A percentile compares a stretch with the other conserved stretches of the same genome.
Conservation (phyloP, 2,329 filamentous ascomycete genomes). For the Amylocarpus encephaloides region DNA sequence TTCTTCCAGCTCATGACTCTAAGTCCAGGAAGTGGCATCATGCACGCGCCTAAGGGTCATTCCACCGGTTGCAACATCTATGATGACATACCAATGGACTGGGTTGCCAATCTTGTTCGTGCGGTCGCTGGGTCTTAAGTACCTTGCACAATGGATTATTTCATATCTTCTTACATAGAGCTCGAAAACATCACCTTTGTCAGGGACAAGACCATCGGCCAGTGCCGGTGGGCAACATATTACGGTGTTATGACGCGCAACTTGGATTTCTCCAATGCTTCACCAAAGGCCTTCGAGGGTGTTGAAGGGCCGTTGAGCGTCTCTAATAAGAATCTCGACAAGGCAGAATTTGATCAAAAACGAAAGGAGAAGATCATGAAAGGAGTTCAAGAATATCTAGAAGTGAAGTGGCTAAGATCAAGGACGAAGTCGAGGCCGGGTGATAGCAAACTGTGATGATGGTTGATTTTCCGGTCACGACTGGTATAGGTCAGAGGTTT, state of each 20-base stretch:
- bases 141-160: constrained; percentile 5
- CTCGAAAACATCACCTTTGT: background rate
- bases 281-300: background rate
- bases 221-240: constrained; percentile 1
- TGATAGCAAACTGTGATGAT: no score
- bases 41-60: constrained; percentile 4
- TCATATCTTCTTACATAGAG: background rate
- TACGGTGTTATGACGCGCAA: constrained; percentile 6
- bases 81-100: constrained; percentile 13
- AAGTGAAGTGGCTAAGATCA: no score
- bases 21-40: constrained; percentile 1
- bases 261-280: constrained; percentile 2
- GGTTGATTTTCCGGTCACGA: no score
- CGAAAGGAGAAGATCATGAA: background rate
- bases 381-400: background rate
- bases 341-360: background rate
- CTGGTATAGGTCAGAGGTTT: no score
- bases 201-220: background rate
- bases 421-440: no score
- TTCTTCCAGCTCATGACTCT: background rate
- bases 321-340: background rate
- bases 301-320: constrained; percentile 8
- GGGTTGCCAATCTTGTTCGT: constrained; percentile 12
- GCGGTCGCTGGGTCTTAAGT: constrained; percentile 5
- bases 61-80: constrained; percentile 6